Conservation (phyloP, 2,329 filamentous ascomycete species). For the Aspergillus glaucus region DNA sequence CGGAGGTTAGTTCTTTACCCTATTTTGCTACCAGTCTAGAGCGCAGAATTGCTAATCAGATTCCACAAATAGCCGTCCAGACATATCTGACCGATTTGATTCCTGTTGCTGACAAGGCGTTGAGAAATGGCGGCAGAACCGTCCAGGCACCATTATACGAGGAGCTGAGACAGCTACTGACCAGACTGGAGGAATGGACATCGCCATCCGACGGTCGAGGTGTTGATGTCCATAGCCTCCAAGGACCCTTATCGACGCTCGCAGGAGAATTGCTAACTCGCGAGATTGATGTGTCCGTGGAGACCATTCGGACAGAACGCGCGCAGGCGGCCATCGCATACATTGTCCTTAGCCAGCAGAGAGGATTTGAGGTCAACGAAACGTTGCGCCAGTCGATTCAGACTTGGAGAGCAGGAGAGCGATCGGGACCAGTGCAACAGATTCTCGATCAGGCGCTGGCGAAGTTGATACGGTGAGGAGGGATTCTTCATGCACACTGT, state of each 20-base stretch:
- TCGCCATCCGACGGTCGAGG: slow-evolving; percentile 7
- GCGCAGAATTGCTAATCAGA: neutral
- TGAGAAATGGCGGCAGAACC: slow-evolving; percentile 26
- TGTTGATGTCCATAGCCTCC: slow-evolving; percentile 18
- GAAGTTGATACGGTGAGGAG: slow-evolving; percentile 1
- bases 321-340: slow-evolving; percentile 31
- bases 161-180: slow-evolving; percentile 28
- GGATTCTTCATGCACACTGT: neutral
- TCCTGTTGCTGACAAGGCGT: slow-evolving; percentile 22
- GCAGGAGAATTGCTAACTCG: slow-evolving; percentile 24
- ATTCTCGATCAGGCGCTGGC: slow-evolving; percentile 27
- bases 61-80: slow-evolving; percentile 22
- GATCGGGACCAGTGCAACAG: slow-evolving; percentile 32
- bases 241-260: slow-evolving; percentile 21
- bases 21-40: slow-evolving; percentile 15
- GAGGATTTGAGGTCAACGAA: slow-evolving; percentile 13
- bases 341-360: slow-evolving; percentile 20
- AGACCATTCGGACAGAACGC: slow-evolving; percentile 32
- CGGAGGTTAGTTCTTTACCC: slow-evolving; percentile 18
- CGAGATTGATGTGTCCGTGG: slow-evolving; percentile 30
- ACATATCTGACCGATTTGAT: slow-evolving; percentile 24
- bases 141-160: slow-evolving; percentile 31
- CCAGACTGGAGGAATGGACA: slow-evolving; percentile 21
- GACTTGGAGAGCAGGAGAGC: slow-evolving; percentile 33
- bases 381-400: slow-evolving; percentile 18